These are phyloP conservation scores for Monilinia fructigena DNA, from an alignment of 2,329 filamentous ascomycete species.

Conservation along the genomic window DNA sequence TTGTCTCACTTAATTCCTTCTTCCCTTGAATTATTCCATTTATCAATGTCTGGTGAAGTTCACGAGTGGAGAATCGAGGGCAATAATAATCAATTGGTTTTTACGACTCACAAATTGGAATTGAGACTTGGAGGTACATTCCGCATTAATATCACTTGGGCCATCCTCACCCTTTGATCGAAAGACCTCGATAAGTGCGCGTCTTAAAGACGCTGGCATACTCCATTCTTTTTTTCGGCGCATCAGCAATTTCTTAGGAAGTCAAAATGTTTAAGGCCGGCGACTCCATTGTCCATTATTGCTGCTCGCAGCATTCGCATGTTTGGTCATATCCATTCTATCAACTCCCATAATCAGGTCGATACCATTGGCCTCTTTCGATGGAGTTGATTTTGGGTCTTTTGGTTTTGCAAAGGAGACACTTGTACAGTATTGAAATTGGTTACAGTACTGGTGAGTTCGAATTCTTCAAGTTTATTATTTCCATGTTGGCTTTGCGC, in stretches of 20 bases:
- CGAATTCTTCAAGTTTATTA: neutral
- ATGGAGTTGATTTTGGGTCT: slow-evolving; percentile 85
- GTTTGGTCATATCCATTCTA: slow-evolving; percentile 83
- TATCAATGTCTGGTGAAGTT: slow-evolving; percentile 10
- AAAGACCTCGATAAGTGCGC: slow-evolving; percentile 37
- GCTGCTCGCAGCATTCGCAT: slow-evolving; percentile 78
- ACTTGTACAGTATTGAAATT: slow-evolving; percentile 71
- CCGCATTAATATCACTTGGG: slow-evolving; percentile 9
- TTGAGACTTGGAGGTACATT: slow-evolving; percentile 8
- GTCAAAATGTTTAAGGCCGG: slow-evolving; percentile 70
- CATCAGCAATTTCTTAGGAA: slow-evolving; percentile 26
- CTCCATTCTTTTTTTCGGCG: slow-evolving; percentile 25
- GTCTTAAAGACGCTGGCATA: slow-evolving; percentile 48
- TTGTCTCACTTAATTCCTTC: neutral
- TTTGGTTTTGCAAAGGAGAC: slow-evolving; percentile 74
- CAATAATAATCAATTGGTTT: neutral
- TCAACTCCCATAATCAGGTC: slow-evolving; percentile 84
- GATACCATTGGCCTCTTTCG: slow-evolving; percentile 78
- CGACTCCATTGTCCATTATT: slow-evolving; percentile 88
- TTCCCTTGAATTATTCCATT: neutral
- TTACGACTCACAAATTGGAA: neutral
- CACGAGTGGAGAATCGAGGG: neutral
- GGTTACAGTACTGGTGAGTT: slow-evolving; percentile 77
- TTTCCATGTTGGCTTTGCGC: slow-evolving; percentile 7
- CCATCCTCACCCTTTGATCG: slow-evolving; percentile 14